Evolutionary conservation across 148 eudicot species (phyloP), one percentile per base, ranked within the genome.

Genomic region (Polygonum maritimum): DNA sequence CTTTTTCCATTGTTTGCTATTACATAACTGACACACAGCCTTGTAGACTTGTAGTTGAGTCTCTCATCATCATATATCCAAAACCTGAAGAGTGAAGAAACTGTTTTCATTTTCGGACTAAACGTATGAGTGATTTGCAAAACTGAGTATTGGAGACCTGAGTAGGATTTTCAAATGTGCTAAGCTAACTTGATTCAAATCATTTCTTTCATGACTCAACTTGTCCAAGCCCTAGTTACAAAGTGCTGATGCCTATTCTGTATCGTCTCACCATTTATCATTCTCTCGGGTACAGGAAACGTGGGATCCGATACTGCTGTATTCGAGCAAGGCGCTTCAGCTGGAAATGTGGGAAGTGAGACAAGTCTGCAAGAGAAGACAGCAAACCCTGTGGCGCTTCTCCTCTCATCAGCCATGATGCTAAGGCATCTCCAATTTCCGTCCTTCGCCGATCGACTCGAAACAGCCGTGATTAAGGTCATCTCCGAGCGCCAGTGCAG

Each of bases 381-480:
- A 72, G 89, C 89, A 79, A 86, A 86, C 77, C 89, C 89, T 18
- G 89, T 86, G 76, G 89, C 89, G 9, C 83, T 86, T 73, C 89
- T 86, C 52, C 85, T 86, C 38, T 86, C 89, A 31, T 86, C 89
- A 4, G 80, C 89, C 41, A 86, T 86, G 89, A 84, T 86, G 89
- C 81, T 86, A 57, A 81, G 87, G 57, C 89, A 86, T 84, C 87
- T 86, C 36, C 89, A 86, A 49, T 84, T 86, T 54, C 89, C 87
- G 36, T 86, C 89, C 5, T 86, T 86, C 74, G 89, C 89, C 4
- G 89, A 86, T 51, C 79, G 89, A 48, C 73, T 86, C 55, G 89
- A 86, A 76, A 84, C 89, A 75, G 89, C 89, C 4, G 89, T 86
- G 78, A 86, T 82, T 54, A 76, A 75, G 77, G 89, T 86, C 9